phyloP scores from a whole-genome alignment of 441 rosid species.

The Erodium moschatum region DNA sequence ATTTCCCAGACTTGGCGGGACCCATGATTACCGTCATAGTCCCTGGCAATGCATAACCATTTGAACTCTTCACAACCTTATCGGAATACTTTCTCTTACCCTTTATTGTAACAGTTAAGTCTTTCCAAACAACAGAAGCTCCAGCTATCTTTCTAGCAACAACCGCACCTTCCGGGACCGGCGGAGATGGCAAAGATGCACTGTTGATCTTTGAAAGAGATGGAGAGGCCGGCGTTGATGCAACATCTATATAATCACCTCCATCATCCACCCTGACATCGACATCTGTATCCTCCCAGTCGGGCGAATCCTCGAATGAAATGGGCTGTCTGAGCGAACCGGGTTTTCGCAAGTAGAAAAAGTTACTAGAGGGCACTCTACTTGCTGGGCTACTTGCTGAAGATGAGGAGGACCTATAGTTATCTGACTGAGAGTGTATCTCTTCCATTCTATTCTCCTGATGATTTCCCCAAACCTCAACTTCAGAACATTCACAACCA shows the following conservation, averaged over 20 bases:
- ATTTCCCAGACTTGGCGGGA: constrained; percentile 95
- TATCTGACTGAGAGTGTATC: constrained; percentile 88
- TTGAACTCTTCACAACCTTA: constrained; percentile 83
- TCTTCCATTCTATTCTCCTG: constrained; percentile 55
- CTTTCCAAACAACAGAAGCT: constrained; percentile 90
- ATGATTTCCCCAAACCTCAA: constrained; percentile 14
- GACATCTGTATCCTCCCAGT: constrained; percentile 88
- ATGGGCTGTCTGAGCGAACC: constrained; percentile 88
- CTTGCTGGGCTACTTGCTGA: constrained; percentile 96
- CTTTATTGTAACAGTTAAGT: constrained; percentile 75
- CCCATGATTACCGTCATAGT: constrained; percentile 99
- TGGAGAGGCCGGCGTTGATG: constrained; percentile 67
- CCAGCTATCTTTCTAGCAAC: constrained; percentile 76
- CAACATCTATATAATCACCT: constrained; percentile 67
- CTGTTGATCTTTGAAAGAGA: constrained; percentile 79
- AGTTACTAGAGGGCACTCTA: constrained; percentile 92
- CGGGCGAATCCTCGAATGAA: constrained; percentile 96
- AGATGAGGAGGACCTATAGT: constrained; percentile 87
- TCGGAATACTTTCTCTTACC: constrained; percentile 90
- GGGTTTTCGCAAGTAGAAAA: constrained; percentile 86
- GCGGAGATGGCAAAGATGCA: constrained; percentile 79
- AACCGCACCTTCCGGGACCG: constrained; percentile 44
- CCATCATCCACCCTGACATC: constrained; percentile 75
- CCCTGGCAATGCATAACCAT: constrained; percentile 90
- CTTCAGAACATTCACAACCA: constrained; percentile 8